Evolutionary conservation across 768 basidiomycete genomes (phyloP), one percentile per base, ranked within the genome.

Genomic region (Candolleomyces efflorescens): DNA sequence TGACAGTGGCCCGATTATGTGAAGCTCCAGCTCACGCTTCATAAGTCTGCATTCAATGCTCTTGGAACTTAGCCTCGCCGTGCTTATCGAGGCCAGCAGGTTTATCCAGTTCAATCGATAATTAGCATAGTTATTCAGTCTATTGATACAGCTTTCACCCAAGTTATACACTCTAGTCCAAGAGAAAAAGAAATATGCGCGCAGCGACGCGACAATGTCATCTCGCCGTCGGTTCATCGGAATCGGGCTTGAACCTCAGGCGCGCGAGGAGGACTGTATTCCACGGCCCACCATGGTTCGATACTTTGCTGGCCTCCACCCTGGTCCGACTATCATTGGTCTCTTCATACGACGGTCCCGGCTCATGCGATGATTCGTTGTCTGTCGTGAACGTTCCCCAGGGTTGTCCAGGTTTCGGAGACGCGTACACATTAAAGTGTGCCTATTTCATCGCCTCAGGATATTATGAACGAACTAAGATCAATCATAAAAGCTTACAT

Each of bases 311-410:
- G 20, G 62, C 63, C 24, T 59, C 41, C 6, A 59, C 15, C 22
- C 58, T 43, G 2, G 58, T 6, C 17, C 52, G 66, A n/a, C 64
- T 67, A 50, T 70, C 64, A 26, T 63, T 53, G 2, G 72, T 65
- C 52, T 83, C 78, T 12, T 64, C 67, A 13, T 83, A 84, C 1
- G 68, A 71, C 0, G 81, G 82, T 4, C 84, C 83, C 13, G 70
- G 69, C 38, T 75, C 76, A 3, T 69, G 69, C 10, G 73, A 65
- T 7, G 75, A 64, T 13, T 81, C 76, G 0, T 75, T 78, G 67
- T 86, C 80, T 50, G 82, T 80, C 2, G 83, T 82, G 67, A 90
- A 91, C 15, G 78, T 78, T 6, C 91, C 91, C 91, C 91, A 94
- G 1, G 84, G 80, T 45, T 83, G 78, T 3, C 85, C 84, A 27